These are phyloP conservation scores for Stephanodiscus minutulus DNA, from an alignment of 108 stramenopile genomes.

Conservation along the genomic window DNA sequence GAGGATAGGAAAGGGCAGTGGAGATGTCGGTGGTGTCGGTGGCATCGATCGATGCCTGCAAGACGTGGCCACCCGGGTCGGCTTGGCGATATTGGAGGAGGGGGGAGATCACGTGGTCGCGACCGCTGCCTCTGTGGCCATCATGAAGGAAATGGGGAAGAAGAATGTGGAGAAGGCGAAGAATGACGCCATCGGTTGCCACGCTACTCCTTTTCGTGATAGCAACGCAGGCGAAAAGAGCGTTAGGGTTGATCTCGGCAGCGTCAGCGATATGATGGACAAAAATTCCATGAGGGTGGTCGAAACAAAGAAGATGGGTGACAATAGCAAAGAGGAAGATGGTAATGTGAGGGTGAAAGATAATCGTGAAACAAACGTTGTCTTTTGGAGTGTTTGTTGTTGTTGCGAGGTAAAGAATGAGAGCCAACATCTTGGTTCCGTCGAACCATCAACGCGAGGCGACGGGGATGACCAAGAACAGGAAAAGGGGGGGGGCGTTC, in stretches of 20 bases:
- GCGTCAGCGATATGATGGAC: background rate
- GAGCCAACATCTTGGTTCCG: too few relatives aligned
- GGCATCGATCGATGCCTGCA: background rate
- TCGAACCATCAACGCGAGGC: background rate
- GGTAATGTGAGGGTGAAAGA: too few relatives aligned
- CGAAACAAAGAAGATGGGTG: background rate
- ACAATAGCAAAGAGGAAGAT: background rate
- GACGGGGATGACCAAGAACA: background rate
- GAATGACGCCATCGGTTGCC: background rate
- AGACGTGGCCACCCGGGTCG: constrained; percentile 26
- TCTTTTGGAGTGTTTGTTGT: too few relatives aligned
- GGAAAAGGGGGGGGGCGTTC: background rate
- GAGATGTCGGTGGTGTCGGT: too few relatives aligned
- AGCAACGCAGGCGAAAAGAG: background rate
- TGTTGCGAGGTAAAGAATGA: too few relatives aligned
- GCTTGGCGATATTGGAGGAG: constrained; percentile 30
- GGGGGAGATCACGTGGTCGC: constrained; percentile 37
- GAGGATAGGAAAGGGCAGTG: background rate
- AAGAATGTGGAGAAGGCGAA: background rate
- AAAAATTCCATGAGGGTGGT: background rate
- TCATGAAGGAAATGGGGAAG: constrained; percentile 21
- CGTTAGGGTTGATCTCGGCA: background rate
- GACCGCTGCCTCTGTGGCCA: constrained; percentile 25
- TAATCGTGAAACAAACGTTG: too few relatives aligned
- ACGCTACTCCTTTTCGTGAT: background rate